Evolutionary conservation across 139 green algal species (phyloP).

Genomic region (Bryopsis sp.): DNA sequence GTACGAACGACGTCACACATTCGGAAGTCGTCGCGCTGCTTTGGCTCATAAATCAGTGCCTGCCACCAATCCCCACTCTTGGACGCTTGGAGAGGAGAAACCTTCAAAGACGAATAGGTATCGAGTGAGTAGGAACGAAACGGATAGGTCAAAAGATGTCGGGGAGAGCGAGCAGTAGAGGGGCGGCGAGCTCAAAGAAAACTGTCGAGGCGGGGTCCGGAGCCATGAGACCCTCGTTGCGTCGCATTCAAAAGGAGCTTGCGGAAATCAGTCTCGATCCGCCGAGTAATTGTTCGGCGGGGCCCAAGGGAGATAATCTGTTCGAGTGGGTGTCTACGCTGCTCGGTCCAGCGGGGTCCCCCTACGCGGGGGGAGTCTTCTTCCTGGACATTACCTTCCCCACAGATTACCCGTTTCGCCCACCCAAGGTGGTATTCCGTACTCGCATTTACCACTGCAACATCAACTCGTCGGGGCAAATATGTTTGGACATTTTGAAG

Average conservation of each 20-base stretch:
- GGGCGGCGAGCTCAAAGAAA: no score
- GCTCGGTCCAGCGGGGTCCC: conserved; percentile 74
- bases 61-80: no score
- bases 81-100: no score
- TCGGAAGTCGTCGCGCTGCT: no score
- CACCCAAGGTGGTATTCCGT: conserved; percentile 81
- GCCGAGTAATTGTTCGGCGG: conserved; percentile 83
- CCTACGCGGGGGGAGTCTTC: conserved; percentile 84
- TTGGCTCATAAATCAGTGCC: no score
- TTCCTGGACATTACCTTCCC: conserved; percentile 95
- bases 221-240: background rate
- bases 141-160: no score
- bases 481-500: conserved; percentile 89
- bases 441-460: conserved; percentile 95
- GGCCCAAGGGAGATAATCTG: conserved; percentile 97
- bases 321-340: conserved; percentile 96
- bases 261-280: conserved; percentile 91
- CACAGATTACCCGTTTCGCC: conserved; percentile 92
- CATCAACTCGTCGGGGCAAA: conserved; percentile 75
- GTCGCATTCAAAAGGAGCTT: conserved; percentile 85
- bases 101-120: no score
- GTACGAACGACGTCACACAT: no score
- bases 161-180: no score
- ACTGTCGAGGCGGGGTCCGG: no score
- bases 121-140: no score